phyloP scores from a whole-genome alignment of 257 asterid species.

The Solanum corneliomulleri region DNA sequence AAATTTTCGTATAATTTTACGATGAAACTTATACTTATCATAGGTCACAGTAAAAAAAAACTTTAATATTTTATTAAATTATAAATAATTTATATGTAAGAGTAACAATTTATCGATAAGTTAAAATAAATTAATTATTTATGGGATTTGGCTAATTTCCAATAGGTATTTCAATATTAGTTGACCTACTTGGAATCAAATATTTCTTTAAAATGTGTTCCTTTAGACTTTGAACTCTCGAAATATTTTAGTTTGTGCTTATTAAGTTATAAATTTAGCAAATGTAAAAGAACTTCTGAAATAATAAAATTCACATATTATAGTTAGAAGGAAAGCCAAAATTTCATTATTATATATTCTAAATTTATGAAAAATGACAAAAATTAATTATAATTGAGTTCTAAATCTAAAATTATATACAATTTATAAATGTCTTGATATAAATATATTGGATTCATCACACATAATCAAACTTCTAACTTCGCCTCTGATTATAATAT shows the following conservation, averaged over 20 bases:
- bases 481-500: accelerated
- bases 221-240: accelerated
- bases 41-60: neutral
- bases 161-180: neutral
- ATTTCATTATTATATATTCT: neutral
- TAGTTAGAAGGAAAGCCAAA: accelerated
- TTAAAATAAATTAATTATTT: neutral
- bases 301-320: accelerated
- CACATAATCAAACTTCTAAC: too few relatives aligned
- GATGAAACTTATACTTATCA: accelerated
- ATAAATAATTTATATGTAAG: neutral
- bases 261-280: too few relatives aligned
- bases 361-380: too few relatives aligned
- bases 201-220: neutral
- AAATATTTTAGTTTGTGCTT: neutral
- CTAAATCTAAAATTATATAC: too few relatives aligned
- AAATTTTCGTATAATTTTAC: too few relatives aligned
- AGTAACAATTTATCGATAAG: neutral
- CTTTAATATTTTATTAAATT: neutral
- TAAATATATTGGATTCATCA: neutral
- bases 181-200: too few relatives aligned
- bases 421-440: neutral
- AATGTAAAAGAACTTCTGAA: accelerated
- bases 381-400: too few relatives aligned
- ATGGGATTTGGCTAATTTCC: neutral